These are phyloP conservation scores for Termitomyces sp. DNA, from an alignment of 1,284 basidiomycete species.

Conservation along the genomic window DNA sequence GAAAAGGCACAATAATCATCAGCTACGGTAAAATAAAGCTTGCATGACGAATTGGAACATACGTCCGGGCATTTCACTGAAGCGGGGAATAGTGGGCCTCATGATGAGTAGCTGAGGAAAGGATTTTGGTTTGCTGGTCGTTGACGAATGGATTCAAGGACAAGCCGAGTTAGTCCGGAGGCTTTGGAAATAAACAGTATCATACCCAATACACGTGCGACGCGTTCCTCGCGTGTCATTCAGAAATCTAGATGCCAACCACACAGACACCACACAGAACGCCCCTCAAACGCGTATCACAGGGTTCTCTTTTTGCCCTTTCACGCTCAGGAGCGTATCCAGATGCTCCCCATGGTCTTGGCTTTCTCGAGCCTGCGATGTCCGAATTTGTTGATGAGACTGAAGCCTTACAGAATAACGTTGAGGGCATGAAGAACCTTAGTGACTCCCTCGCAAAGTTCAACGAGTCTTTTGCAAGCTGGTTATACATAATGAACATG, in stretches of 20 bases:
- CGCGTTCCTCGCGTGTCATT: constrained; percentile 7
- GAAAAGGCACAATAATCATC: not conserved
- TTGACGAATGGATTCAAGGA: not conserved
- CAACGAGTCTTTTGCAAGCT: constrained; percentile 92
- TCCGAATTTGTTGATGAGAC: constrained; percentile 86
- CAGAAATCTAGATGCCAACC: constrained; percentile 11
- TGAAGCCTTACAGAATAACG: constrained; percentile 71
- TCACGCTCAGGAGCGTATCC: constrained; percentile 69
- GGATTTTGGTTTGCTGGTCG: not conserved
- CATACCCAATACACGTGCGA: constrained; percentile 9
- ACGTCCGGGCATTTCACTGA: constrained; percentile 79
- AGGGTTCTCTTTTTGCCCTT: constrained; percentile 83
- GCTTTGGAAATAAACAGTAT: constrained; percentile 12
- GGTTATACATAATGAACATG: constrained; percentile 91
- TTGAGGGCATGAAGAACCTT: constrained; percentile 67
- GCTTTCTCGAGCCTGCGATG: constrained; percentile 82
- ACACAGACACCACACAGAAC: constrained; percentile 36
- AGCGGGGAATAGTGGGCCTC: constrained; percentile 60
- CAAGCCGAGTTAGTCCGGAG: constrained; percentile 17
- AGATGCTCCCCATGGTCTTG: constrained; percentile 78
- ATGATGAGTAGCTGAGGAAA: constrained; percentile 19
- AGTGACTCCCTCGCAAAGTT: constrained; percentile 78
- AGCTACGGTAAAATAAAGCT: not conserved
- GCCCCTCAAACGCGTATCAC: constrained; percentile 85
- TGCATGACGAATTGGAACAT: constrained; percentile 23